Evolutionary conservation across 345 rosid species (phyloP), one percentile per base, ranked within the genome.

Genomic region (Pistacia vera): DNA sequence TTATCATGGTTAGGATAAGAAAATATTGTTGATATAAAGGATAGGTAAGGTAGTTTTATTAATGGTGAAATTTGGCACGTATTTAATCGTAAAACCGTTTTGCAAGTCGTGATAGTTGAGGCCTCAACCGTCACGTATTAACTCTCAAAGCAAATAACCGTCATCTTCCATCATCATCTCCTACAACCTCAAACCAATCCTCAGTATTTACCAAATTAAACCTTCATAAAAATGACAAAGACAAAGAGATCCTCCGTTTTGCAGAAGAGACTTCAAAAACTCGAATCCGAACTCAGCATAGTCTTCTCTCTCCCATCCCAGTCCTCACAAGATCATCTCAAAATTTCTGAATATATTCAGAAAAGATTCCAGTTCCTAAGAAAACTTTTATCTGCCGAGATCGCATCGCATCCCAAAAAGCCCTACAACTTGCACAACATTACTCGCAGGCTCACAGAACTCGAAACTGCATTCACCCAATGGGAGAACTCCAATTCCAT

Each of bases 241-340:
- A 64, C 68, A 55, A 41, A 41, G 9, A 33, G 36, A 63, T 11
- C 44, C 74, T 11, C 77, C 14, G 44, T 86, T 46, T 58, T 88
- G 86, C 86, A 77, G 82, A 88, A 76, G 67, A 86, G 77, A 79
- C 77, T 85, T 11, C 67, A 75, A 61, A 86, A 86, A 70, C 74
- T 82, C 0, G 84, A 86, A 72, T 64, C 75, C 5, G 18, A 72
- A 49, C 83, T 88, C 81, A 36, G 36, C 8, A 14, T 66, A 30
- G 60, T 60, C 13, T 36, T 73, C 66, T 71, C 82, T 65, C 81
- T 73, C 28, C 70, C 87, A 12, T 75, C 55, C 0, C 66, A 66
- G n/a, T 22, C 46, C 30, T 70, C 65, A 2, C 6, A 38, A 3
- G 11, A 33, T 61, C 76, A 7, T 41, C 46, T 41, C 46, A 41